Percentiles rank a stretch among this genome's conserved stretches.
Evolutionary conservation across 495 filamentous ascomycete genomes (phyloP).

Genomic region (Melanomma pulvis-pyrius): DNA sequence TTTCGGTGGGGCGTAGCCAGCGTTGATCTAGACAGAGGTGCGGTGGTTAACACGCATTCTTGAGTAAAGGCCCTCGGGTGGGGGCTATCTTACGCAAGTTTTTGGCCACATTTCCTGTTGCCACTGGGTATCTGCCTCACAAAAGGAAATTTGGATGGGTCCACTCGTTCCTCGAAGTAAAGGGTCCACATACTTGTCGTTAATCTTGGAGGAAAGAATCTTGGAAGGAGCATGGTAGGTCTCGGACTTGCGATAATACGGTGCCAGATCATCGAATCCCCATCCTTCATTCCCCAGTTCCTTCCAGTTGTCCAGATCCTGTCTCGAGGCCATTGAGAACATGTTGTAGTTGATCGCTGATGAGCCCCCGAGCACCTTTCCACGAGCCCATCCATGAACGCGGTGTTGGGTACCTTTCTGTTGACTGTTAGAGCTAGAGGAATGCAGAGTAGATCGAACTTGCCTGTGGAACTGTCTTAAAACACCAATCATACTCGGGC

Average conservation of each 20-base stretch:
- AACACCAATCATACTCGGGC: conserved; percentile 59
- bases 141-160: conserved; percentile 32
- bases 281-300: conserved; percentile 58
- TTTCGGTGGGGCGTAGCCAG: conserved; percentile 24
- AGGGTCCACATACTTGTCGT: conserved; percentile 25
- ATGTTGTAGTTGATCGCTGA: conserved; percentile 59
- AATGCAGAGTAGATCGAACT: conserved; percentile 16
- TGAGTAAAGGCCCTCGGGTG: no score
- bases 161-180: conserved; percentile 25
- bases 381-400: conserved; percentile 47
- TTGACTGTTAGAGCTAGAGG: conserved; percentile 1
- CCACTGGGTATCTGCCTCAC: conserved; percentile 27
- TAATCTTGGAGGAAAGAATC: conserved; percentile 37
- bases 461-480: conserved; percentile 54
- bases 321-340: conserved; percentile 49
- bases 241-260: conserved; percentile 51
- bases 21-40: not conserved
- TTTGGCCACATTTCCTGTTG: conserved; percentile 27
- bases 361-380: conserved; percentile 61
- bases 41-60: not conserved
- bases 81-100: conserved; percentile 2
- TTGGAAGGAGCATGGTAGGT: conserved; percentile 49
- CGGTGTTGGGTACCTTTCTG: conserved; percentile 26
- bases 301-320: conserved; percentile 56
- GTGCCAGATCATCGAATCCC: conserved; percentile 53